Conservation (phyloP, 2,329 filamentous ascomycete species). For the Blastomyces parvus region DNA sequence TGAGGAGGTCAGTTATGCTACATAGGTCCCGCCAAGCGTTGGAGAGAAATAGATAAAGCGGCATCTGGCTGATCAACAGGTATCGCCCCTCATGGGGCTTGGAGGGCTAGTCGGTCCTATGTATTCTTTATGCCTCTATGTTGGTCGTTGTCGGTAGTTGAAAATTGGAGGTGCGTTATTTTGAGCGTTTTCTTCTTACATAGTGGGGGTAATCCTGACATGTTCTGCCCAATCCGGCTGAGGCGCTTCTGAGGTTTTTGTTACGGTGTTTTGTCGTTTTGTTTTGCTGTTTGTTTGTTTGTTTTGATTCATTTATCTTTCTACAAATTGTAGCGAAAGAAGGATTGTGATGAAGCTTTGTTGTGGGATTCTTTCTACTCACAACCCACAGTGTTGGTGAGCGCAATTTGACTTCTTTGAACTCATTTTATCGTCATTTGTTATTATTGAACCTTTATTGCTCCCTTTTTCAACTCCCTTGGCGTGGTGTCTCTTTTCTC, state of each 20-base stretch:
- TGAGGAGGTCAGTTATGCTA: too few species aligned
- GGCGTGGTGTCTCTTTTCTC: background rate
- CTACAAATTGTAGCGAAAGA: too few species aligned
- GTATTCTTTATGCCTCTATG: background rate
- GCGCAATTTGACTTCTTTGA: background rate
- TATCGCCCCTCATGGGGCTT: background rate
- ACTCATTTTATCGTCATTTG: background rate
- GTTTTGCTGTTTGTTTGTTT: background rate
- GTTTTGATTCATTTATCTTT: background rate
- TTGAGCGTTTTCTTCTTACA: background rate
- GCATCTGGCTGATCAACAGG: background rate
- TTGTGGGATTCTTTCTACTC: background rate
- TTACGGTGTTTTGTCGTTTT: background rate
- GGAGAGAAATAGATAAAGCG: too few species aligned
- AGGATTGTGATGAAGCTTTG: too few species aligned
- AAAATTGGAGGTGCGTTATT: background rate
- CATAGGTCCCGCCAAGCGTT: too few species aligned
- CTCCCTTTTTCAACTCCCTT: background rate
- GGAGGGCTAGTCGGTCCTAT: background rate
- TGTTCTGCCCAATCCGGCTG: background rate
- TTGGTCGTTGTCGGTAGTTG: background rate
- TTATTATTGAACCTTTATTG: background rate
- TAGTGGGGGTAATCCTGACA: background rate
- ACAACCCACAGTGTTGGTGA: background rate
- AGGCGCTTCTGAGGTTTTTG: background rate